These are phyloP conservation scores for Periconia macrospinosa DNA, from an alignment of 2,329 filamentous ascomycete species.

Conservation along the genomic window DNA sequence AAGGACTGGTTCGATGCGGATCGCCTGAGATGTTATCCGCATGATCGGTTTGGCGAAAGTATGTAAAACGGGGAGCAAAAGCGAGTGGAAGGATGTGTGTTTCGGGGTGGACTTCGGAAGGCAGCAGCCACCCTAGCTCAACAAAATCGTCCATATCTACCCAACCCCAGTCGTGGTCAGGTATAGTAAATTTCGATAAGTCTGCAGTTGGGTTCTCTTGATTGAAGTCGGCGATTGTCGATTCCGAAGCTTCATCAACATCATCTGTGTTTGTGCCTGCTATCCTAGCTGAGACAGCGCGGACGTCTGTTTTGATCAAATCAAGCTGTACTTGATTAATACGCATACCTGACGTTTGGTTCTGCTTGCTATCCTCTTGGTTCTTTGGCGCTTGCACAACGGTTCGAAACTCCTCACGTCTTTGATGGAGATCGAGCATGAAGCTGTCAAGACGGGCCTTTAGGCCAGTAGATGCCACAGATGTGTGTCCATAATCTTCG, in stretches of 20 bases:
- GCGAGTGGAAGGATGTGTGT: slow-evolving; percentile 93
- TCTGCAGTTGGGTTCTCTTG: slow-evolving; percentile 55
- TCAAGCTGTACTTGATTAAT: slow-evolving; percentile 95
- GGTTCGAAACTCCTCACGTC: slow-evolving; percentile 87
- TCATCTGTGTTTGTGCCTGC: slow-evolving; percentile 77
- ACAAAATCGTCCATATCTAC: slow-evolving; percentile 99
- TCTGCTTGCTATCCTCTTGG: slow-evolving; percentile 65
- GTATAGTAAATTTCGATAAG: slow-evolving; percentile 89
- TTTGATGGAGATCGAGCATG: slow-evolving; percentile 93
- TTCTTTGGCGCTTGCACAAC: slow-evolving; percentile 68
- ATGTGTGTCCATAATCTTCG: slow-evolving; percentile 76
- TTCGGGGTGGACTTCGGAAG: slow-evolving; percentile 84
- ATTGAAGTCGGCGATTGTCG: slow-evolving; percentile 59
- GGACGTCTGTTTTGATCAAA: slow-evolving; percentile 85
- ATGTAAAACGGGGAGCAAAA: slow-evolving; percentile 92
- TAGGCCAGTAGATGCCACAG: slow-evolving; percentile 90
- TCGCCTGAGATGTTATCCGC: slow-evolving; percentile 78
- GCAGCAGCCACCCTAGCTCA: slow-evolving; percentile 93
- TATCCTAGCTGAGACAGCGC: slow-evolving; percentile 90
- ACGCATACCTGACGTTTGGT: slow-evolving; percentile 87
- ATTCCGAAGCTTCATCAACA: slow-evolving; percentile 67
- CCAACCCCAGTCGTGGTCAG: slow-evolving; percentile 93
- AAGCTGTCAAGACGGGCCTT: slow-evolving; percentile 96
- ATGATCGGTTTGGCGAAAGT: slow-evolving; percentile 96
- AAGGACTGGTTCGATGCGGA: slow-evolving; percentile 79